Evolutionary conservation across 2,329 filamentous ascomycete genomes (phyloP).

Genomic region (Epicoccum nigrum): DNA sequence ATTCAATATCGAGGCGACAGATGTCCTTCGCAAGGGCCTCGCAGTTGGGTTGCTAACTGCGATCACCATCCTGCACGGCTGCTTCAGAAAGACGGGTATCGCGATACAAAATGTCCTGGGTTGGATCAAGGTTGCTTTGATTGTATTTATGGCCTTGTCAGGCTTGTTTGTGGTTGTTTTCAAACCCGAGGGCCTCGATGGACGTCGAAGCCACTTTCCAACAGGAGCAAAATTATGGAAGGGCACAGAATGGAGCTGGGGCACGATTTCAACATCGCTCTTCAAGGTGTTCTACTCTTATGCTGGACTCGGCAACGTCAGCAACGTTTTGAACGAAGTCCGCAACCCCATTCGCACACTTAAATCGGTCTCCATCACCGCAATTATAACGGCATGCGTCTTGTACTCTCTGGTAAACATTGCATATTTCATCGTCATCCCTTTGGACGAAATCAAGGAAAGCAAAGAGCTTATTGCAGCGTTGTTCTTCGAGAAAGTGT

Average conservation of each 20-base stretch:
- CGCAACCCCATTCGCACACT: constrained; percentile 70
- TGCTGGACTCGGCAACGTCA: constrained; percentile 68
- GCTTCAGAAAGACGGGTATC: constrained; percentile 46
- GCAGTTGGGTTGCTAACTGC: constrained; percentile 47
- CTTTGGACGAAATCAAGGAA: constrained; percentile 68
- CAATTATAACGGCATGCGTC: constrained; percentile 65
- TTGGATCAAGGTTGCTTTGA: constrained; percentile 49
- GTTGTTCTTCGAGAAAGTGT: constrained; percentile 69
- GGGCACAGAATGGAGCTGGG: constrained; percentile 72
- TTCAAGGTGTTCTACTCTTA: constrained; percentile 74
- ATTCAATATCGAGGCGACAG: constrained; percentile 57
- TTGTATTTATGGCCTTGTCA: constrained; percentile 49
- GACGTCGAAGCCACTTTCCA: constrained; percentile 30
- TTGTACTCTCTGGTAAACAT: constrained; percentile 73
- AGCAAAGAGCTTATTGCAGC: constrained; percentile 73
- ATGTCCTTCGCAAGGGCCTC: constrained; percentile 60
- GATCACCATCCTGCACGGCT: constrained; percentile 48
- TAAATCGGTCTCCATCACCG: constrained; percentile 65
- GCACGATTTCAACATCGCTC: constrained; percentile 68
- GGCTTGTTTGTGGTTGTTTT: constrained; percentile 46
- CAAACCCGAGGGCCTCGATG: constrained; percentile 24
- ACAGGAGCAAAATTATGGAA: constrained; percentile 65
- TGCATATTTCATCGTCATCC: constrained; percentile 68
- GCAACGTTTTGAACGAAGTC: constrained; percentile 75
- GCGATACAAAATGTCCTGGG: constrained; percentile 49